A percentile compares a stretch with the other conserved stretches of the same genome.
These are phyloP conservation scores for Annona cherimola DNA, from an alignment of 164 flowering plant genomes.

Conservation along the genomic window DNA sequence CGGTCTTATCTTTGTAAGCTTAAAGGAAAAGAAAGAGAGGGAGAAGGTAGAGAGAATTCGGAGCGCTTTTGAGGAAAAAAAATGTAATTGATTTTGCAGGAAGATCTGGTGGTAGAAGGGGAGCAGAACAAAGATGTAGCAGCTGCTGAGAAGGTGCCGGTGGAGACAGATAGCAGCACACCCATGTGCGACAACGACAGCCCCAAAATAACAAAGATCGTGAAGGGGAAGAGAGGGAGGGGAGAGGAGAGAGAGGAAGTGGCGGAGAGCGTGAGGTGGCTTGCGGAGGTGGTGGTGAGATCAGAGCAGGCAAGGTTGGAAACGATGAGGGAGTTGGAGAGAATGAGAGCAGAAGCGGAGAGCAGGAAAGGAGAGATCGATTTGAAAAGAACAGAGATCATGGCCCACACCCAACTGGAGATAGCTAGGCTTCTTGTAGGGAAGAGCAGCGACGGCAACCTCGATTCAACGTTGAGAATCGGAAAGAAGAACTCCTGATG, in stretches of 20 bases:
- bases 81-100: too few species aligned
- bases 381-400: slow-evolving; percentile 72
- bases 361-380: slow-evolving; percentile 77
- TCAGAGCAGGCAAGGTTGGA: slow-evolving; percentile 77
- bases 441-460: slow-evolving; percentile 19
- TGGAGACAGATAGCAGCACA: slow-evolving; percentile 55
- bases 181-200: slow-evolving; percentile 40
- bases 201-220: slow-evolving; percentile 21
- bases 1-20: too few species aligned
- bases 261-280: slow-evolving; percentile 72
- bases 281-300: slow-evolving; percentile 66
- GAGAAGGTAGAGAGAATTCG: too few species aligned
- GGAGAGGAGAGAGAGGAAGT: slow-evolving; percentile 35
- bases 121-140: too few species aligned
- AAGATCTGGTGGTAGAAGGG: too few species aligned
- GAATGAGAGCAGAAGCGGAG: slow-evolving; percentile 75
- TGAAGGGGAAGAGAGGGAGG: slow-evolving; percentile 23
- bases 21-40: too few species aligned
- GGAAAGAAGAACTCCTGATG: not conserved
- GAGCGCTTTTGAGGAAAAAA: too few species aligned
- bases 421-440: slow-evolving; percentile 68
- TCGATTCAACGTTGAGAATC: not conserved
- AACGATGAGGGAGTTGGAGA: slow-evolving; percentile 76
- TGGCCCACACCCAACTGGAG: slow-evolving; percentile 80
- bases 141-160: slow-evolving; percentile 25